Evolutionary conservation across 1,284 basidiomycete genomes (phyloP).

Genomic region (Marasmius fiardii): DNA sequence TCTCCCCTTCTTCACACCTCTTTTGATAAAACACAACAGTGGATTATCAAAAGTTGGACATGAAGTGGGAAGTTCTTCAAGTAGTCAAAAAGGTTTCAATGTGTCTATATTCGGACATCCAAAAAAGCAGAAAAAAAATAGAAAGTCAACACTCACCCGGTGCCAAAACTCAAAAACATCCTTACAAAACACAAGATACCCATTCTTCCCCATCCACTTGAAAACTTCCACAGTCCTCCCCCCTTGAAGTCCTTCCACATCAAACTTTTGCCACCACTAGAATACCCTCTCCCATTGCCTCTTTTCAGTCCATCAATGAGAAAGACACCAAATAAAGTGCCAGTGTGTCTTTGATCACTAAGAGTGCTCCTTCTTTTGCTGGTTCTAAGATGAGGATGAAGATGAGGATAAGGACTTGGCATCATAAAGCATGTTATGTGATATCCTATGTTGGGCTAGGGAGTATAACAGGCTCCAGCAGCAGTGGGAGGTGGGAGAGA

Average conservation of each 20-base stretch:
- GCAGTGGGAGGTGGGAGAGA: constrained; percentile 70
- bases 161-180: constrained; percentile 83
- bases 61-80: constrained; percentile 78
- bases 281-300: constrained; percentile 69
- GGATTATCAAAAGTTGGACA: constrained; percentile 91
- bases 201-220: constrained; percentile 88
- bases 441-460: constrained; percentile 93
- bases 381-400: constrained; percentile 16
- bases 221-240: constrained; percentile 54
- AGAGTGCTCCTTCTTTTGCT: constrained; percentile 39
- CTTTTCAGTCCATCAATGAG: constrained; percentile 68
- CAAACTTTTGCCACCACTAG: constrained; percentile 88
- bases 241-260: constrained; percentile 58
- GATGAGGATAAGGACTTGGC: constrained; percentile 46
- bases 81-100: constrained; percentile 37
- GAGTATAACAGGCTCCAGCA: constrained; percentile 92
- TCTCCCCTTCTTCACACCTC: constrained; percentile 41
- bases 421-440: constrained; percentile 85
- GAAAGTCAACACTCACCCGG: constrained; percentile 60
- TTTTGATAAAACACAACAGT: constrained; percentile 54
- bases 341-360: constrained; percentile 61
- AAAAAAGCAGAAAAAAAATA: neutral
- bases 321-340: constrained; percentile 77
- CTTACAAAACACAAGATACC: constrained; percentile 88
- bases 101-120: neutral